A percentile compares a stretch with the other conserved stretches of the same genome.
phyloP scores from a whole-genome alignment of 2,329 filamentous ascomycete genomes.

The Ilyonectria mors-panacis region DNA sequence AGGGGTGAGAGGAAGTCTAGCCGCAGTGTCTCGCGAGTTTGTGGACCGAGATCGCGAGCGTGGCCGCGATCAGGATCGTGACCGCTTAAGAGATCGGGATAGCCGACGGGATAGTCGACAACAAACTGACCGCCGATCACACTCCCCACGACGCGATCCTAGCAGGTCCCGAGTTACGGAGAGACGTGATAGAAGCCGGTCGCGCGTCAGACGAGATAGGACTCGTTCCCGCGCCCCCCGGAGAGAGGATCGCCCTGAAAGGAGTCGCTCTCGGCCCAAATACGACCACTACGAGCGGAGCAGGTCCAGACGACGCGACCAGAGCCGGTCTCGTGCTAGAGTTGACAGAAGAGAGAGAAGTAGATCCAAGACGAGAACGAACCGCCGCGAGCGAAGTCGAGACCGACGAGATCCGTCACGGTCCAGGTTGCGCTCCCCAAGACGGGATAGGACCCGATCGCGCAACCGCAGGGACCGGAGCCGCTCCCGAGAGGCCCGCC shows the following conservation, averaged over 20 bases:
- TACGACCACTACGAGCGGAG: constrained; percentile 54
- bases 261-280: constrained; percentile 54
- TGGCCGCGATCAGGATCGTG: constrained; percentile 48
- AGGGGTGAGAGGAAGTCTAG: constrained; percentile 51
- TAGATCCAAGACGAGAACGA: constrained; percentile 46
- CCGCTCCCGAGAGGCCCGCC: constrained; percentile 47
- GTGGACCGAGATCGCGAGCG: constrained; percentile 46
- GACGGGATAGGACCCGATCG: constrained; percentile 53
- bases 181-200: constrained; percentile 56
- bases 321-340: constrained; percentile 55
- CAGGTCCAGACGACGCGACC: constrained; percentile 54
- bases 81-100: constrained; percentile 49
- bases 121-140: constrained; percentile 55
- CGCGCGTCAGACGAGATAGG: constrained; percentile 55
- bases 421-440: constrained; percentile 46
- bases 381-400: constrained; percentile 49
- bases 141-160: constrained; percentile 56
- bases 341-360: constrained; percentile 52
- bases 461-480: constrained; percentile 50
- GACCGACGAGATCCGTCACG: constrained; percentile 50
- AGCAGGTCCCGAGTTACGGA: constrained; percentile 52
- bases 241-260: constrained; percentile 51
- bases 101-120: constrained; percentile 50
- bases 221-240: constrained; percentile 56
- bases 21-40: constrained; percentile 52